These are phyloP conservation scores for Cenchrus purpureus DNA, from an alignment of 176 grass and related monocot species.

Conservation along the genomic window DNA sequence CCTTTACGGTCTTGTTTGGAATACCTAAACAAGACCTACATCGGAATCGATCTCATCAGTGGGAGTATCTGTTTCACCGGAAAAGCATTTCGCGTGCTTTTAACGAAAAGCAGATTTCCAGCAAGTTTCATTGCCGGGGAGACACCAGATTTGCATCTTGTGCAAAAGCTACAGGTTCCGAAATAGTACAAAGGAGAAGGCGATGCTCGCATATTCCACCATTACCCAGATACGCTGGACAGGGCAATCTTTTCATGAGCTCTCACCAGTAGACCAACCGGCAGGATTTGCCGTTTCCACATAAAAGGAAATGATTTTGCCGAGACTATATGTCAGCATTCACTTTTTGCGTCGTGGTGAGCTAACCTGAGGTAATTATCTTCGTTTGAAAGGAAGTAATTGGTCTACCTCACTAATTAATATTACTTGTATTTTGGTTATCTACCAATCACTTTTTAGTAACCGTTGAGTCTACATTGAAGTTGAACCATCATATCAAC, in stretches of 20 bases:
- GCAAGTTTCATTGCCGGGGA: not conserved
- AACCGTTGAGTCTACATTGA: not conserved
- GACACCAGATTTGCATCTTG: not conserved
- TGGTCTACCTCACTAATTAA: too few species aligned
- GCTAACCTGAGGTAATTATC: not conserved
- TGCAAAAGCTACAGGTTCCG: not conserved
- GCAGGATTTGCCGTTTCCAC: too few species aligned
- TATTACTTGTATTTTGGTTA: too few species aligned
- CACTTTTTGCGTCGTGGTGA: not conserved
- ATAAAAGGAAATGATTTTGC: too few species aligned
- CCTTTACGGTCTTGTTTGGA: not conserved
- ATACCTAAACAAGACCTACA: not conserved
- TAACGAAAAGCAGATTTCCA: not conserved
- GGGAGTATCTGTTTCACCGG: not conserved
- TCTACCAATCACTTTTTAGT: too few species aligned
- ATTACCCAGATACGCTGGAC: not conserved
- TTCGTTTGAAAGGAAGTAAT: not conserved
- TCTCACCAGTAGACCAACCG: too few species aligned
- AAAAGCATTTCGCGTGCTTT: not conserved
- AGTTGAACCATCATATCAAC: not conserved
- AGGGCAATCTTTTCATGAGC: not conserved
- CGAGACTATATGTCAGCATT: not conserved
- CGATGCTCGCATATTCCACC: not conserved
- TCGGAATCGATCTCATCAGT: not conserved
- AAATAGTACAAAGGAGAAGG: not conserved